Evolutionary conservation across 495 filamentous ascomycete species (phyloP), one percentile per base, ranked within the genome.

Genomic region (Niebla homalea): DNA sequence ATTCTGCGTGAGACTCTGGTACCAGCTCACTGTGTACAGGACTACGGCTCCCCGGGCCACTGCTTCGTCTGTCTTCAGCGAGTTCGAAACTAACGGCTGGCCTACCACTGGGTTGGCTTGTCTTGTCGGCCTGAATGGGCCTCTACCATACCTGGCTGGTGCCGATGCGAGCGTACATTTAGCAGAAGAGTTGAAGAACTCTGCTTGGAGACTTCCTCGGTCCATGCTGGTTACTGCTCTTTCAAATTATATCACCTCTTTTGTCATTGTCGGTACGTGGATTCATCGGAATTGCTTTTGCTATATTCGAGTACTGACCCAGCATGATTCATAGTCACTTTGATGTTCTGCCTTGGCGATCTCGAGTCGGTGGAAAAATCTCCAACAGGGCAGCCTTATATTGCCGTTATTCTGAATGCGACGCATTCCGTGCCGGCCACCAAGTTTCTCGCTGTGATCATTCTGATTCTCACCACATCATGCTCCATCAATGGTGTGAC

Each of bases 81-180:
- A 70, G 2, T 78, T 76, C 58, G 59, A 69, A 25, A 72, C 77
- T 53, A 68, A 76, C 16, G 67, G 70, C 21, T 81, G 77, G 77
- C 59, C 63, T 44, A 72, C 64, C 18, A 62, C 66, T 23, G 75
- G 73, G 10, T 63, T 77, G 8, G 72, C 76, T 0, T 74, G 68
- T 8, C 62, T 79, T 46, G 69, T 81, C 20, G 77, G 78, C 7
- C 64, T 80, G 37, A 71, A 74, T 0, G 67, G 67, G n/a, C 67
- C 70, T 23, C 5, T 58, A 15, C 48, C 52, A 32, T 54, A 62
- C 64, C n/a, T 70, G 29, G 42, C 60, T 48, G 68, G 67, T 32
- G 62, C 65, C 15, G 70, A 71, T 54, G 64, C 65, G 18, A 62
- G 62, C 26, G 64, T 65, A 10, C 70, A 72, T 54, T 60, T 71